Conservation (phyloP, 352 stramenopile genomes). For the Phytopythium chamaehyphon region DNA sequence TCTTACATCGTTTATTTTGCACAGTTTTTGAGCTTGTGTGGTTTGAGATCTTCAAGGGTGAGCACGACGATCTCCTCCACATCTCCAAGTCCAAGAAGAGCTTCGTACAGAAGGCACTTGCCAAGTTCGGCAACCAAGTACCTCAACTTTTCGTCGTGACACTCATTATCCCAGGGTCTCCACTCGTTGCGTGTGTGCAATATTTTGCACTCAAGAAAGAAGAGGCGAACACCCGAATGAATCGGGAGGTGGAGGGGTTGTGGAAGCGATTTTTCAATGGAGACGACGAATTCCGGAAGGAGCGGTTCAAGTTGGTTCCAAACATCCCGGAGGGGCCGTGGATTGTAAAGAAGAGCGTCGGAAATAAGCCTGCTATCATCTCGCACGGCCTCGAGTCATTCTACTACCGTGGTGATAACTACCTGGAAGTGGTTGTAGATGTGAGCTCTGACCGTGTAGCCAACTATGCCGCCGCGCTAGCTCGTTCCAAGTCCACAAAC, state of each 20-base stretch:
- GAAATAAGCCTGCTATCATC: slow-evolving; percentile 74
- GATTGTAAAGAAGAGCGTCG: slow-evolving; percentile 80
- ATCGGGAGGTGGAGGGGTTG: slow-evolving; percentile 31
- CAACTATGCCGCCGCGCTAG: slow-evolving; percentile 76
- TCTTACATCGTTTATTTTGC: neutral
- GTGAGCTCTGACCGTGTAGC: slow-evolving; percentile 70
- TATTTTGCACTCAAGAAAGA: slow-evolving; percentile 64
- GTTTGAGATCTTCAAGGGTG: slow-evolving; percentile 77
- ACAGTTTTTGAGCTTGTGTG: slow-evolving; percentile 80
- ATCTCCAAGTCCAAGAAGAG: slow-evolving; percentile 65
- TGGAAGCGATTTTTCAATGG: slow-evolving; percentile 63
- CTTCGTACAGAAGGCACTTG: slow-evolving; percentile 54
- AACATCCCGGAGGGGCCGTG: slow-evolving; percentile 73
- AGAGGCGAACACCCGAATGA: slow-evolving; percentile 7
- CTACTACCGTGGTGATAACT: slow-evolving; percentile 56
- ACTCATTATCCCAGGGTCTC: slow-evolving; percentile 62
- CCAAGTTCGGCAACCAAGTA: slow-evolving; percentile 61
- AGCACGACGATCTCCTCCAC: slow-evolving; percentile 62
- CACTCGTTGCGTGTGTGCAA: slow-evolving; percentile 64
- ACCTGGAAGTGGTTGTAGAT: slow-evolving; percentile 77
- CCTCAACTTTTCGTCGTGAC: slow-evolving; percentile 75
- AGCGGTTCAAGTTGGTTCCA: slow-evolving; percentile 78
- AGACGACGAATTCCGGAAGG: slow-evolving; percentile 66
- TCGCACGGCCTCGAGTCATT: slow-evolving; percentile 53
- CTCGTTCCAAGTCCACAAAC: slow-evolving; percentile 53